Conservation (phyloP, 768 basidiomycete species). For the Neoboletus brunneissimus region DNA sequence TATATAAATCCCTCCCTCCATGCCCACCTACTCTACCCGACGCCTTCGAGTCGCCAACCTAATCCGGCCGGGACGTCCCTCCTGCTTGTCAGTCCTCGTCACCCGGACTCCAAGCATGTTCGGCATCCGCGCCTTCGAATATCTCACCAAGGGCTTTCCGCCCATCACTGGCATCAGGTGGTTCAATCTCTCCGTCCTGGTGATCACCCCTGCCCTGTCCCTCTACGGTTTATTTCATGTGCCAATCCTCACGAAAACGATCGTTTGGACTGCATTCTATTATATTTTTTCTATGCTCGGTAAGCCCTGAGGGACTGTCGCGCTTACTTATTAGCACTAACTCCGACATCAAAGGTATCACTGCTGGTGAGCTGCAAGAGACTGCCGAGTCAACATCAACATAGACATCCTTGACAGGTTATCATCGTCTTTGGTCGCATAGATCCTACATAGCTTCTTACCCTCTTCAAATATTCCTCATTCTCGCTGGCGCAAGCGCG, state of each 20-base stretch:
- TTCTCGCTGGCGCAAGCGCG: conserved; percentile 75
- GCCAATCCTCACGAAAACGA: conserved; percentile 48
- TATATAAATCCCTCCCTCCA: conserved; percentile 27
- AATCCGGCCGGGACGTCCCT: background rate
- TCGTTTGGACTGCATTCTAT: conserved; percentile 61
- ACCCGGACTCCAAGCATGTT: conserved; percentile 10
- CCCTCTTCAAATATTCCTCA: conserved; percentile 68
- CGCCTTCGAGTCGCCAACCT: conserved; percentile 11
- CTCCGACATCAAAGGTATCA: conserved; percentile 41
- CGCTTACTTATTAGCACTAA: conserved; percentile 14
- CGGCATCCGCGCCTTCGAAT: conserved; percentile 4
- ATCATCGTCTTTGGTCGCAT: conserved; percentile 86
- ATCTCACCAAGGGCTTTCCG: conserved; percentile 38
- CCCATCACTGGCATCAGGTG: conserved; percentile 58
- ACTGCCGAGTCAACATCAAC: background rate
- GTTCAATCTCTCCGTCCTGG: conserved; percentile 74
- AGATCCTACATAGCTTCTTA: conserved; percentile 74
- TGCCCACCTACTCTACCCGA: conserved; percentile 16
- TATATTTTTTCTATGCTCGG: conserved; percentile 89
- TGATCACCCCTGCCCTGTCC: conserved; percentile 67
- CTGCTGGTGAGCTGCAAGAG: conserved; percentile 39
- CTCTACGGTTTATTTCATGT: conserved; percentile 63
- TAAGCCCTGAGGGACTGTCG: conserved; percentile 27
- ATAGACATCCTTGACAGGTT: conserved; percentile 42
- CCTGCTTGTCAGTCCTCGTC: background rate